Conservation (phyloP, 768 basidiomycete species). For the Hygrophorus pudorinus region DNA sequence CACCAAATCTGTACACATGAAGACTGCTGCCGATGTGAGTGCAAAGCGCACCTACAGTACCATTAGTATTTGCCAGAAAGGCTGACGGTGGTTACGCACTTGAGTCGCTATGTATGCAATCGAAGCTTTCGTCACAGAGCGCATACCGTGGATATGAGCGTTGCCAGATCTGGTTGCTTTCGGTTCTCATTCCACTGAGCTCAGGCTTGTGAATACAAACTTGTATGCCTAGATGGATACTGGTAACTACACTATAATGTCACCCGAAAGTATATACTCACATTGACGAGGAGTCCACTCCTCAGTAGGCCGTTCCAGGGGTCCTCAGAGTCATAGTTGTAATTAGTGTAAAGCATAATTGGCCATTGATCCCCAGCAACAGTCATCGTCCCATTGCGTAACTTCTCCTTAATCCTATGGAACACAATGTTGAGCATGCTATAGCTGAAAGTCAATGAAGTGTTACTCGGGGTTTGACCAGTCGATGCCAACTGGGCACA, state of each 20-base stretch:
- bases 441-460: neutral
- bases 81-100: neutral
- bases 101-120: slow-evolving; percentile 6
- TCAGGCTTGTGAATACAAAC: no score
- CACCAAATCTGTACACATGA: neutral
- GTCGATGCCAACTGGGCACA: slow-evolving; percentile 14
- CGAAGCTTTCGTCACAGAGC: neutral
- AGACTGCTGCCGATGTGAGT: slow-evolving; percentile 2
- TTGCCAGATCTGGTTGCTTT: slow-evolving; percentile 1
- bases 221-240: neutral
- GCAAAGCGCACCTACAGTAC: slow-evolving; percentile 4
- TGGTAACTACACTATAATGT: neutral
- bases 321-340: neutral
- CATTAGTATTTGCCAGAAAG: neutral
- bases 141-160: no score
- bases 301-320: slow-evolving; percentile 1
- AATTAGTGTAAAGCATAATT: neutral
- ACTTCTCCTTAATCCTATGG: neutral
- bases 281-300: neutral
- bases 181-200: neutral
- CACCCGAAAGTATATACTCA: neutral
- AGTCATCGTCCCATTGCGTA: neutral
- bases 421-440: neutral
- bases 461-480: slow-evolving; percentile 14
- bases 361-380: slow-evolving; percentile 4